Base-by-base conservation (phyloP, 1,139 yeast genomes). In the Kurtzmaniella quercitrusa region DNA sequence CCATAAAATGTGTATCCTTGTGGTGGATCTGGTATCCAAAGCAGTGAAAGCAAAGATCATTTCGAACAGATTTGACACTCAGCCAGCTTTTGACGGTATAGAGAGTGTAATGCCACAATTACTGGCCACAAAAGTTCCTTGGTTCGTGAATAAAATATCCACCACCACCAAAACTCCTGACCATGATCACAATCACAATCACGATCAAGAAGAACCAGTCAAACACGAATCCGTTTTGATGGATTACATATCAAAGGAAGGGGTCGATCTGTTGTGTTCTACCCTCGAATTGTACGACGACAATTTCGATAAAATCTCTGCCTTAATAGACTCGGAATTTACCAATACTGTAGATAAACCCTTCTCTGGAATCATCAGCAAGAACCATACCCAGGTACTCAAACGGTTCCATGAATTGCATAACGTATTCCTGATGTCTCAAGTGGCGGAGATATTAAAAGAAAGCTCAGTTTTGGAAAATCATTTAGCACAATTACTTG, bases 401-500 rank as follows among this genome's bases (percentile, higher is more conserved):
- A 41, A 43, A 18, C 10, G 34, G 3, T 43, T 34, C 39, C 42
- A 43, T 34, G 46, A 43, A 19, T 36, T 19, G 27, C 38, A 36
- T 21, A 11, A 43, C 41, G 43, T 41, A 31, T 25, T 36, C n/a
- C 27, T 12, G 16, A 19, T n/a, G 16, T 36, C 38, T 2, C 25
- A 34, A 12, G 33, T 40, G 25, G 19, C 18, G 14, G 25, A 43
- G 10, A 55, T 65, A 2, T 43, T 63, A 14, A 55, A 59, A 50
- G 78, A 75, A 45, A 78, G 83, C 49, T 63, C 66, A 7, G 66
- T 73, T 0, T 65, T 84, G 44, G 95, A 89, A 43, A 73, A 75
- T 47, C 94, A 86, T 44, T 72, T 89, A 61, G 94, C 88, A 0
- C 72, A 77, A 8, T 66, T 85, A 16, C 65, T 90, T 33, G 83